These are phyloP conservation scores for Verticillium tricorpus DNA, from an alignment of 2,329 filamentous ascomycete species.

Conservation along the genomic window DNA sequence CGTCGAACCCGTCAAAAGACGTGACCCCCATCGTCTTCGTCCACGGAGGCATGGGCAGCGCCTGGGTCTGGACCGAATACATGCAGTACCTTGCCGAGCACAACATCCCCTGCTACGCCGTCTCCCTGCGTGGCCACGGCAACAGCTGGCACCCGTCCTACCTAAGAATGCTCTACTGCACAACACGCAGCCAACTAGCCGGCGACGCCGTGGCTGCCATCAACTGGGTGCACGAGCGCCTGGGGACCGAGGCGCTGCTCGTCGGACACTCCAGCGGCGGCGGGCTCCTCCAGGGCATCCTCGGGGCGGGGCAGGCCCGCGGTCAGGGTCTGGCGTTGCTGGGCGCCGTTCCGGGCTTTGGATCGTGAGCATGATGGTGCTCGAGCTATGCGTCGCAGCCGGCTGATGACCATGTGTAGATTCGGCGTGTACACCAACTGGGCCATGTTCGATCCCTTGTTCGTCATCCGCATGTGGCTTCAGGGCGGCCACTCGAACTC, in stretches of 20 bases:
- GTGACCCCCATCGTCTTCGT: slow-evolving; percentile 42
- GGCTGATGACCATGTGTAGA: slow-evolving; percentile 12
- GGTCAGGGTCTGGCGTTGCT: slow-evolving; percentile 41
- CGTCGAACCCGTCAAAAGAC: slow-evolving; percentile 12
- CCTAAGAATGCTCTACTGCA: slow-evolving; percentile 41
- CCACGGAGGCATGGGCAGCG: slow-evolving; percentile 51
- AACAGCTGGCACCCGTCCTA: slow-evolving; percentile 46
- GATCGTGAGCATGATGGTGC: slow-evolving; percentile 31
- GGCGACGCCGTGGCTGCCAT: slow-evolving; percentile 40
- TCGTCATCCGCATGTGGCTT: slow-evolving; percentile 38
- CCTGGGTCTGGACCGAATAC: slow-evolving; percentile 48
- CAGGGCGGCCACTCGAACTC: slow-evolving; percentile 47
- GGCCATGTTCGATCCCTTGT: slow-evolving; percentile 42
- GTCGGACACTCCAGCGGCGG: slow-evolving; percentile 49
- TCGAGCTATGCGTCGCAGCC: slow-evolving; percentile 3
- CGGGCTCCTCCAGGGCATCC: slow-evolving; percentile 42
- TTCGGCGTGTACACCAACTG: slow-evolving; percentile 39
- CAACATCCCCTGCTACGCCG: slow-evolving; percentile 45
- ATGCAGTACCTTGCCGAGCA: slow-evolving; percentile 40
- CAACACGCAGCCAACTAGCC: slow-evolving; percentile 33
- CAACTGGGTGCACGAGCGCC: slow-evolving; percentile 27
- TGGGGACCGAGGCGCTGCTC: slow-evolving; percentile 32
- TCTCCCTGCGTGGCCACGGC: slow-evolving; percentile 49
- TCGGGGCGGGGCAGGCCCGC: slow-evolving; percentile 32
- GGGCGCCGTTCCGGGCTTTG: slow-evolving; percentile 43